phyloP scores from a whole-genome alignment of 1,284 basidiomycete genomes.

The Malassezia equina region DNA sequence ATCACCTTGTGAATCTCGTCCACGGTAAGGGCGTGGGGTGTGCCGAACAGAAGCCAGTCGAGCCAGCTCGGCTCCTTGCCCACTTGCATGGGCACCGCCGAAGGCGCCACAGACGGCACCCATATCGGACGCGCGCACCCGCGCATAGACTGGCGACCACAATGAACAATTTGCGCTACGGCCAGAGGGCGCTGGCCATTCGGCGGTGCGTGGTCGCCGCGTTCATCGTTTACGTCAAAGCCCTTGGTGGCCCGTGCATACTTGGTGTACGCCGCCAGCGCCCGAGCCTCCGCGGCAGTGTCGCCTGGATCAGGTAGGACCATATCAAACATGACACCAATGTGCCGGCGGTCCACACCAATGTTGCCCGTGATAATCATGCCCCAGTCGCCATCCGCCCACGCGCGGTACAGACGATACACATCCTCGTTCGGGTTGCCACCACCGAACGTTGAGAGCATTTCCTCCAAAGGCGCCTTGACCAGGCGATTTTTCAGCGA shows the following conservation, averaged over 20 bases:
- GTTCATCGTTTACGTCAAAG: constrained; percentile 31
- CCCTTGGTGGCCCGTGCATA: constrained; percentile 33
- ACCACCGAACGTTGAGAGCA: constrained; percentile 31
- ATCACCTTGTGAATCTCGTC: constrained; percentile 60
- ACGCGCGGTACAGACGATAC: constrained; percentile 61
- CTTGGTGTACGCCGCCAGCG: constrained; percentile 37
- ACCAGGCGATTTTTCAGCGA: constrained; percentile 52
- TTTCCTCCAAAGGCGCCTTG: constrained; percentile 50
- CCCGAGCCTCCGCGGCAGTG: constrained; percentile 36
- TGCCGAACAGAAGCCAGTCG: constrained; percentile 48
- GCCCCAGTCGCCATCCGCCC: constrained; percentile 72
- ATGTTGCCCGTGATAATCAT: constrained; percentile 81
- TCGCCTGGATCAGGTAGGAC: constrained; percentile 53
- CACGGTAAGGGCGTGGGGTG: constrained; percentile 53
- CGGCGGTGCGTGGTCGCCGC: constrained; percentile 6
- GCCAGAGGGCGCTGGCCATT: constrained; percentile 35
- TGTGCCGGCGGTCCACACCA: constrained; percentile 62
- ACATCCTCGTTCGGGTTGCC: constrained; percentile 51
- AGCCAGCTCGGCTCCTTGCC: constrained; percentile 36
- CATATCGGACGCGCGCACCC: constrained; percentile 59
- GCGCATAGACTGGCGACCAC: constrained; percentile 72
- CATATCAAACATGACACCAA: constrained; percentile 72
- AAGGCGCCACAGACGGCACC: constrained; percentile 62
- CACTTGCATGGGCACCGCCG: constrained; percentile 56
- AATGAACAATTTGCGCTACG: constrained; percentile 71